phyloP scores from a whole-genome alignment of 1,284 basidiomycete species.

The Kwoniella shivajii region DNA sequence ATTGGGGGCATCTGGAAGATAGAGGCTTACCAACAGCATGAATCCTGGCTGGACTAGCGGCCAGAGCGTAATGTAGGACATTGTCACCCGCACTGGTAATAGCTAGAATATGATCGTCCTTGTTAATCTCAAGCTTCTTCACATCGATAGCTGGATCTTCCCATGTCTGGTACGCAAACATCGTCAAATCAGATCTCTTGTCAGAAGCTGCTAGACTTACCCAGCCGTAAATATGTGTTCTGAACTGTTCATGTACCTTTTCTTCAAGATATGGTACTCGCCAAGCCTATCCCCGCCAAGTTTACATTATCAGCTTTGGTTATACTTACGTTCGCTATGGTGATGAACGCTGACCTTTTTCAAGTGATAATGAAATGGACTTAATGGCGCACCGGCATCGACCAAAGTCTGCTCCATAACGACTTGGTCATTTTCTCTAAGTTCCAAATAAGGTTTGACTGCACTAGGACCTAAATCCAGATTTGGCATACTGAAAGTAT shows the following conservation, averaged over 20 bases:
- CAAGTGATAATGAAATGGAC: conserved; percentile 75
- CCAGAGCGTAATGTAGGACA: conserved; percentile 76
- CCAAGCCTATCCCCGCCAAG: conserved; percentile 55
- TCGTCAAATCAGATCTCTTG: background rate
- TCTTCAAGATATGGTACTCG: conserved; percentile 76
- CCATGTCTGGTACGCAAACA: conserved; percentile 64
- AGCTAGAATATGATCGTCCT: conserved; percentile 70
- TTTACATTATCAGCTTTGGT: background rate
- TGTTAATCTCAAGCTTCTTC: conserved; percentile 64
- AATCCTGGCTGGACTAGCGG: conserved; percentile 65
- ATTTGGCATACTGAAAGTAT: conserved; percentile 53
- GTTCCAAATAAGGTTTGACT: conserved; percentile 22
- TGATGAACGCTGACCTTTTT: conserved; percentile 58
- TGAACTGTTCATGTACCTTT: conserved; percentile 72
- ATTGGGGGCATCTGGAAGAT: conserved; percentile 42
- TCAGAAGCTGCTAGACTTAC: conserved; percentile 18
- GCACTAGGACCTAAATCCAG: conserved; percentile 49
- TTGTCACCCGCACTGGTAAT: conserved; percentile 83
- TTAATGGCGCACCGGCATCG: conserved; percentile 64
- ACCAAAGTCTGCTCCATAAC: conserved; percentile 52
- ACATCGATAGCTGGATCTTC: conserved; percentile 80
- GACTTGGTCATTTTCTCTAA: conserved; percentile 38
- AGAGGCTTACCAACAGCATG: conserved; percentile 79
- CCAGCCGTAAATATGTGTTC: conserved; percentile 70
- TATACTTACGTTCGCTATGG: too few relatives aligned